Evolutionary conservation across 1,284 basidiomycete species (phyloP).

Genomic region (Leccinum pallidistipes): DNA sequence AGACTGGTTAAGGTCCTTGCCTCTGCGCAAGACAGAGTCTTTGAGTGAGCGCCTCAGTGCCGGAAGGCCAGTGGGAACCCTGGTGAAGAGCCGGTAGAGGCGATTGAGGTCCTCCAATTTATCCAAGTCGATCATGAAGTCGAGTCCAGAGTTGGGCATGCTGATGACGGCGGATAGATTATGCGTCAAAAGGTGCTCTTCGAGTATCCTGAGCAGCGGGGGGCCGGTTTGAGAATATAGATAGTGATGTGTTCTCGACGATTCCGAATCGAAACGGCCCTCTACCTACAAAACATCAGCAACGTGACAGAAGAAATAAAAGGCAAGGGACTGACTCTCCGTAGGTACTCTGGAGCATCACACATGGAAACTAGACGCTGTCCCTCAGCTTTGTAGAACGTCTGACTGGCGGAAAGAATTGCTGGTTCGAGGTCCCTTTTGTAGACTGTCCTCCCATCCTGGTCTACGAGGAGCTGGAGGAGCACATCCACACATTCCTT

Average conservation of each 20-base stretch:
- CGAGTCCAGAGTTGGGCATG: slow-evolving; percentile 86
- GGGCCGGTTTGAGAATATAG: slow-evolving; percentile 75
- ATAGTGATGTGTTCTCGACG: slow-evolving; percentile 88
- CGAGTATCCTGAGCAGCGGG: slow-evolving; percentile 75
- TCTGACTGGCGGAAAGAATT: slow-evolving; percentile 75
- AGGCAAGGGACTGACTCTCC: slow-evolving; percentile 55
- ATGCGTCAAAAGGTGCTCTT: slow-evolving; percentile 75
- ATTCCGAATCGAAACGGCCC: slow-evolving; percentile 81
- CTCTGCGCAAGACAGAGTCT: slow-evolving; percentile 74
- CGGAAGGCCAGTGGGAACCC: slow-evolving; percentile 70
- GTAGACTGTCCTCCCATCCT: slow-evolving; percentile 70
- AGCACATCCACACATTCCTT: slow-evolving; percentile 91
- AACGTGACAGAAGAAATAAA: background rate
- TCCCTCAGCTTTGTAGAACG: slow-evolving; percentile 84
- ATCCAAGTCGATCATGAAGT: slow-evolving; percentile 85
- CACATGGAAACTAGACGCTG: slow-evolving; percentile 68
- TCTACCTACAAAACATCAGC: slow-evolving; percentile 65
- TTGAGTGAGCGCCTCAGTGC: slow-evolving; percentile 72
- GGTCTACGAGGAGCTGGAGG: slow-evolving; percentile 58
- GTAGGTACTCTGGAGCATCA: slow-evolving; percentile 84
- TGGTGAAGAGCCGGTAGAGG: slow-evolving; percentile 77
- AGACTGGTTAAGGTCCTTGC: slow-evolving; percentile 76
- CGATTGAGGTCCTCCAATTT: slow-evolving; percentile 78
- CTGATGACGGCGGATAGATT: slow-evolving; percentile 77
- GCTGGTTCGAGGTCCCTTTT: slow-evolving; percentile 84